Evolutionary conservation across 2,329 filamentous ascomycete genomes (phyloP), one percentile per base, ranked within the genome.

Genomic region (Rhynchosporium graminicola): DNA sequence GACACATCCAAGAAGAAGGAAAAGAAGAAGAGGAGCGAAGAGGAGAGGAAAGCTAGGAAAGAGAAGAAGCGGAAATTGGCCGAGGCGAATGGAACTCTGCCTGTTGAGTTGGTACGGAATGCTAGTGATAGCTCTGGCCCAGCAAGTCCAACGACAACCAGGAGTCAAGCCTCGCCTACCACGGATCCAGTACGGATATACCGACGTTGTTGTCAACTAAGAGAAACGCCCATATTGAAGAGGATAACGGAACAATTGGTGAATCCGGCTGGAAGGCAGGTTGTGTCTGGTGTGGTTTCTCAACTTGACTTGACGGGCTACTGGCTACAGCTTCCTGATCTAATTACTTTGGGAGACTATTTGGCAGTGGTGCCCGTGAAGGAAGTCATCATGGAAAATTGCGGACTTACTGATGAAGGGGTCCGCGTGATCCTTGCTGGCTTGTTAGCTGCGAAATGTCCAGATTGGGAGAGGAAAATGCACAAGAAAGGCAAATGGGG

Each of bases 1-100:
- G 76, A 72, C 15, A 74, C 73, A 0, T 86, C 80, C 7, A 88
- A 87, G 70, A 97, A 96, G 77, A 95, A 92, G 76, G 93, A 97
- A 73, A 97, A 97, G 81, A 97, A 97, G 78, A 97, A 96, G 79
- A 87, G 89, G 68, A 96, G 91, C 46, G 94, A 97, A 74, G 92
- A 94, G 63, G 94, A 97, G 76, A 83, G 93, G 47, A 96, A 96
- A 74, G 91, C 95, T 64, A 86, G 93, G 60, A 96, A 96, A 74
- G 93, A 97, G 76, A 91, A 91, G 76, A 94, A 91, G 74, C 83
- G 92, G 66, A 87, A 86, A 73, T 86, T 91, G 69, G 94, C 93
- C 29, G 91, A 96, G 73, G 91, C 91, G 62, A 97, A 95, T 74
- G 94, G 94, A 8, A 85, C 86, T 8, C 85, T 97, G 62, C 94